These are phyloP conservation scores for Xylaria sp. DNA, from an alignment of 495 filamentous ascomycete species.

Conservation along the genomic window DNA sequence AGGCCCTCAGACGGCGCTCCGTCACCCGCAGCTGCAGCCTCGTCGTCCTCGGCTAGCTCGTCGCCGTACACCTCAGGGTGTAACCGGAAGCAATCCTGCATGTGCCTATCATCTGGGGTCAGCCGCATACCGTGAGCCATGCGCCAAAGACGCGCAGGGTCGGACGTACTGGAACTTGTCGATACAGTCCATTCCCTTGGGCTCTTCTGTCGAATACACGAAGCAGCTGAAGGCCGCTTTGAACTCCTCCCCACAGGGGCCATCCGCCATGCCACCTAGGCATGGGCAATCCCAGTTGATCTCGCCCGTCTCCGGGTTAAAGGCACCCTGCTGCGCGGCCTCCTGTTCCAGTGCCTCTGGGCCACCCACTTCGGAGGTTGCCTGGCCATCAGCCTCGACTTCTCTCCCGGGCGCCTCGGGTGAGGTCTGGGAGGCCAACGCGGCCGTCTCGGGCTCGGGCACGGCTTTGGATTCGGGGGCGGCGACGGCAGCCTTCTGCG, in stretches of 20 bases:
- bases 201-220: conserved; percentile 89
- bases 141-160: neutral
- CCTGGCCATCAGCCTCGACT: conserved; percentile 30
- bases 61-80: conserved; percentile 91
- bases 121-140: conserved; percentile 7
- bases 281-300: conserved; percentile 99
- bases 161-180: conserved; percentile 89
- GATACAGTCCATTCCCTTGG: conserved; percentile 99
- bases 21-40: conserved; percentile 64
- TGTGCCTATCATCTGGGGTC: conserved; percentile 64
- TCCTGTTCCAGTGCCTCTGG: conserved; percentile 76
- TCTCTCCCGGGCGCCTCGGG: conserved; percentile 34
- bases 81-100: conserved; percentile 95
- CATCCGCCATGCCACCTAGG: conserved; percentile 95
- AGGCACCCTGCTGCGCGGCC: conserved; percentile 84
- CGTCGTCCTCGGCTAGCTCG: conserved; percentile 91
- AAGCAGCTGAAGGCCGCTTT: conserved; percentile 96
- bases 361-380: conserved; percentile 33
- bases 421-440: conserved; percentile 31
- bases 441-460: conserved; percentile 31
- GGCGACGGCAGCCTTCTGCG: conserved; percentile 28
- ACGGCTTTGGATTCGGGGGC: conserved; percentile 30
- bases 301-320: conserved; percentile 97
- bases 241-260: conserved; percentile 95
- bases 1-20: conserved; percentile 35